These are phyloP conservation scores for Cladosporium phlei DNA, from an alignment of 2,329 filamentous ascomycete genomes.

Conservation along the genomic window DNA sequence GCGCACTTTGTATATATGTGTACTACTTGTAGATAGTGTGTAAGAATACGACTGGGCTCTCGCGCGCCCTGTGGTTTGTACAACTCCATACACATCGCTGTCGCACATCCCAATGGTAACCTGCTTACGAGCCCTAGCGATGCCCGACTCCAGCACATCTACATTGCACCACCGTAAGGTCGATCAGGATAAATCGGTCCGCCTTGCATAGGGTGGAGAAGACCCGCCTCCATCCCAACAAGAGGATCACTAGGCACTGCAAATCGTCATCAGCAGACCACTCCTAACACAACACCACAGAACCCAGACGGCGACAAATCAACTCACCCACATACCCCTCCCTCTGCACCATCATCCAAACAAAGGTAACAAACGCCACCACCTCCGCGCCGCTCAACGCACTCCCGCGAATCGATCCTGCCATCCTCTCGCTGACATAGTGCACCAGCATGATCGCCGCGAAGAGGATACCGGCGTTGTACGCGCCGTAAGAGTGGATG, in stretches of 20 bases:
- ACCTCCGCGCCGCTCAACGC: not conserved
- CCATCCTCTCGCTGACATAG: constrained; percentile 1
- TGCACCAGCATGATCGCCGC: constrained; percentile 1
- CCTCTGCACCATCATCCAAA: constrained; percentile 11
- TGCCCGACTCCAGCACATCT: too few relatives aligned
- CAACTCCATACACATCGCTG: too few relatives aligned
- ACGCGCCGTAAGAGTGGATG: not conserved
- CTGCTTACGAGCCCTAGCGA: too few relatives aligned
- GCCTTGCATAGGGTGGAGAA: constrained; percentile 2
- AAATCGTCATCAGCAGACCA: not conserved
- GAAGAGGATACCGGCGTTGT: not conserved
- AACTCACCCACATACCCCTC: constrained; percentile 5
- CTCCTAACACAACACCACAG: not conserved
- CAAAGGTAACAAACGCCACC: not conserved
- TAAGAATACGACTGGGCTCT: too few relatives aligned
- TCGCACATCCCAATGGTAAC: too few relatives aligned
- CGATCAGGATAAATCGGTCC: constrained; percentile 1
- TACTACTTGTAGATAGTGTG: too few relatives aligned
- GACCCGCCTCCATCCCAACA: not conserved
- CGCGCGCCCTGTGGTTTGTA: too few relatives aligned
- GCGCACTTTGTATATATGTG: too few relatives aligned
- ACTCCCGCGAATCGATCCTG: constrained; percentile 1
- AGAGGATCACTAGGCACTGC: not conserved
- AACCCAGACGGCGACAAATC: not conserved
- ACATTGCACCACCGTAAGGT: not conserved